Evolutionary conservation across 2,329 filamentous ascomycete species (phyloP).

Genomic region (Byssothecium circinans): DNA sequence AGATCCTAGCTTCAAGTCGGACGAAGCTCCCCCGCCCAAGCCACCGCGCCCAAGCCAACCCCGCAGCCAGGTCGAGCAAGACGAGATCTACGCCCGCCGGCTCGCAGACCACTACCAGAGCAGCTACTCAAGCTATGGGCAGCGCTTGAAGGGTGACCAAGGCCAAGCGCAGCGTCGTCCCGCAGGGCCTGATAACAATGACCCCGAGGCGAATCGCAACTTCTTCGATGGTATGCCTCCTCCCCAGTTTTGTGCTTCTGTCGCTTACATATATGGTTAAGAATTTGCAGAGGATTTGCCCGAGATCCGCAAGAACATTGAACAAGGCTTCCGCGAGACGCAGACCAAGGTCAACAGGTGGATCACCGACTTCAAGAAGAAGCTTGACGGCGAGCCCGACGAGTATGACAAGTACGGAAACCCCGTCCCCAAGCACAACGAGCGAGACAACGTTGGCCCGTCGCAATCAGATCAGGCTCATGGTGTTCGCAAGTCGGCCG

Average conservation of each 20-base stretch:
- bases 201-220: conserved; percentile 67
- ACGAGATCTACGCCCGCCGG: conserved; percentile 89
- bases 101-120: conserved; percentile 84
- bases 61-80: conserved; percentile 81
- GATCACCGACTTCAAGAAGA: conserved; percentile 91
- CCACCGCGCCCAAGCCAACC: conserved; percentile 71
- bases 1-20: conserved; percentile 54
- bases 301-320: conserved; percentile 87
- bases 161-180: conserved; percentile 51
- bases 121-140: conserved; percentile 33
- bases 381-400: conserved; percentile 83
- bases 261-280: conserved; percentile 1
- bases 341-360: conserved; percentile 91
- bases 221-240: conserved; percentile 73
- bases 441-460: conserved; percentile 43
- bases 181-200: conserved; percentile 54
- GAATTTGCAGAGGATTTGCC: conserved; percentile 76
- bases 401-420: conserved; percentile 59
- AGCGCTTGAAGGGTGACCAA: conserved; percentile 32
- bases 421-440: conserved; percentile 31
- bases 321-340: conserved; percentile 92
- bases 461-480: conserved; percentile 45
- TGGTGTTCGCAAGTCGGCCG: conserved; percentile 44
- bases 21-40: conserved; percentile 67
- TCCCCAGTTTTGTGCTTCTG: neutral